These are phyloP conservation scores for Stentor roeselii DNA, from an alignment of 73 alveolate genomes.

Conservation along the genomic window DNA sequence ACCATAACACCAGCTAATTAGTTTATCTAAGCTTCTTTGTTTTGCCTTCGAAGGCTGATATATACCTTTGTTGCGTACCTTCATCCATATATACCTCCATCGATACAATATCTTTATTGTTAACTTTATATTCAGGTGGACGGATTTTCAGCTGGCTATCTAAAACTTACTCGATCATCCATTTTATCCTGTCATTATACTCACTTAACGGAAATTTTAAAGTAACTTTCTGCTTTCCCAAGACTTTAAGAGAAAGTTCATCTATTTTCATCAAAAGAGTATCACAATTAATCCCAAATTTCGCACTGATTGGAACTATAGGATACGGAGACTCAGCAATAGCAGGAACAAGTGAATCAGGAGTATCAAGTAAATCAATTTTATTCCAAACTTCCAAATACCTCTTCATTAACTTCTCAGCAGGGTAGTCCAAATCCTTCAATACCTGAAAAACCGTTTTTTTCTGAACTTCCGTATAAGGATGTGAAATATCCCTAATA, in stretches of 20 bases:
- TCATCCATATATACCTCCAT: conserved; percentile 40
- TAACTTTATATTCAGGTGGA: background rate
- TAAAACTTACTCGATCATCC: conserved; percentile 39
- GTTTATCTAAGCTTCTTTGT: conserved; percentile 8
- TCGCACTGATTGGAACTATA: conserved; percentile 53
- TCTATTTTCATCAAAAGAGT: conserved; percentile 34
- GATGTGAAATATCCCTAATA: conserved; percentile 88
- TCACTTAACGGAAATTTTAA: conserved; percentile 32
- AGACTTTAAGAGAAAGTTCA: conserved; percentile 26
- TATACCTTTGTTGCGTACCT: conserved; percentile 40
- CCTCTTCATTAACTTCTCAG: conserved; percentile 39
- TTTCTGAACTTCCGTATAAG: conserved; percentile 64
- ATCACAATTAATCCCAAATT: conserved; percentile 35
- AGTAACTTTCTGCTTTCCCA: conserved; percentile 36
- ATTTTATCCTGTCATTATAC: conserved; percentile 36
- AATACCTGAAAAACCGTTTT: conserved; percentile 68
- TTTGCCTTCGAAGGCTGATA: conserved; percentile 30
- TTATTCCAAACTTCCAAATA: conserved; percentile 91
- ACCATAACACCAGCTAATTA: background rate
- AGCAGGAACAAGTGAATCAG: background rate
- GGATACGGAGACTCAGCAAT: conserved; percentile 43
- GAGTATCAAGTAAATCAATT: conserved; percentile 42
- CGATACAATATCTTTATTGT: conserved; percentile 34
- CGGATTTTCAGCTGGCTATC: conserved; percentile 28
- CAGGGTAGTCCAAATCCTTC: conserved; percentile 61